Evolutionary conservation across 2,329 filamentous ascomycete genomes (phyloP), one percentile per base, ranked within the genome.

Genomic region (Colletotrichum sansevieriae): DNA sequence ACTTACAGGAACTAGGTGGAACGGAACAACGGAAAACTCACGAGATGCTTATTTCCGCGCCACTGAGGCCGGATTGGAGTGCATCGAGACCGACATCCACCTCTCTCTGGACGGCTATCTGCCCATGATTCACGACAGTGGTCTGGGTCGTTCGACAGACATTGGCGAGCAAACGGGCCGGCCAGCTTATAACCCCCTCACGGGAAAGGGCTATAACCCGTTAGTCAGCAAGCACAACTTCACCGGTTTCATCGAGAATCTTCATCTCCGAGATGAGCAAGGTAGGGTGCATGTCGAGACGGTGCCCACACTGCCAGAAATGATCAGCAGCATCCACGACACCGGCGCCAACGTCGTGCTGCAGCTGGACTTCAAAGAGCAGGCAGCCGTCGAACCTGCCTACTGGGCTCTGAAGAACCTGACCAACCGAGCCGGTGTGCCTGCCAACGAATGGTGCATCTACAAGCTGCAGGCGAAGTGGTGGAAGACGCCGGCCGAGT

Each of bases 391-490:
- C 1, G 59, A 62, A 47, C 59, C 59, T 2, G 59, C 59, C 0
- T 44, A 55, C 8, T 62, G 59, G 59, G 47, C 59, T 1, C 33
- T 63, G 35, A 63, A 55, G 47, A 44, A 63, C 1, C 47, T 63
- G 15, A 63, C 47, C 15, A 63, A 63, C n/a, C 37, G 47, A 1
- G 59, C 49, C 6, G 59, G 59, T 3, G 59, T 63, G 8, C 59
- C 49, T 33, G 59, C 49, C 2, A 63, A 63, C 5, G 59, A 63
- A 15, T 55, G 59, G 59, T 63, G 59, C 37, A 55, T 63, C 39
- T 63, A 63, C 25, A 63, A 63, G 59, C n/a, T 63, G 11, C 47
- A 63, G 11, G 59, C 59, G 10, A 20, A n/a, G 37, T 55, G 59
- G 59, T 63, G 49, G 59, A 63, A 55, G 25, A 55, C 9, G 5